Base-by-base conservation (phyloP, 2,329 filamentous ascomycete genomes). In the Colletotrichum noveboracense region DNA sequence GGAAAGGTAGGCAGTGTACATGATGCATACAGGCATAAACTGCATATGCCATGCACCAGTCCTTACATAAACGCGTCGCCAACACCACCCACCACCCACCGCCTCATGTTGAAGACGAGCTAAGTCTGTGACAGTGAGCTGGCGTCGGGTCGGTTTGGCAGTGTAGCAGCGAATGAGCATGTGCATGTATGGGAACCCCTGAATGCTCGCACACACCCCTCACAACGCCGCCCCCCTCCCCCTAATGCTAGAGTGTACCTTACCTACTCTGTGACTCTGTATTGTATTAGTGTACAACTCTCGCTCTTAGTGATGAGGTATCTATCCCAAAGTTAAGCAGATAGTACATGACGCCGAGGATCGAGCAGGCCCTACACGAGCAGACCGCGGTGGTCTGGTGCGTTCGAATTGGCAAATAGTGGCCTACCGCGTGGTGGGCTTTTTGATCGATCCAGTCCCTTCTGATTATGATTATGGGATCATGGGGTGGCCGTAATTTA, bases 401-500 rank as follows among this genome's bases (percentile, higher is more conserved):
- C 61, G 55, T 60, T 58, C 21, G n/a, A 61, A 26, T 43, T 48
- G 48, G 60, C 26, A 74, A 60, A 71, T 28, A 60, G 71, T 74
- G 71, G 71, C 71, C 67, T 74, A 60, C 60, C 71, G 48, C 71
- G 61, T 43, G 52, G 72, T 66, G 67, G 60, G 62, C 62, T 28
- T 72, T 60, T 61, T 58, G 67, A 72, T 72, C 73, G 61, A 72
- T 62, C 69, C 68, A 66, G 62, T 62, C 69, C 69, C 43, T 26
- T 75, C 56, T 62, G 56, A 60, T 75, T 75, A 70, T 71, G 61
- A 75, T 61, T 66, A 60, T 69, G 67, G 66, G 61, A 73, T 75
- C 67, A 75, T 75, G 70, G 73, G 72, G 73, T 75, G 70, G 62
- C 70, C 70, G 72, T 73, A 75, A 75, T 75, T 75, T 75, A 73